Base-by-base conservation (phyloP, 805 yeast genomes). In the Kodamaea leandrae region DNA sequence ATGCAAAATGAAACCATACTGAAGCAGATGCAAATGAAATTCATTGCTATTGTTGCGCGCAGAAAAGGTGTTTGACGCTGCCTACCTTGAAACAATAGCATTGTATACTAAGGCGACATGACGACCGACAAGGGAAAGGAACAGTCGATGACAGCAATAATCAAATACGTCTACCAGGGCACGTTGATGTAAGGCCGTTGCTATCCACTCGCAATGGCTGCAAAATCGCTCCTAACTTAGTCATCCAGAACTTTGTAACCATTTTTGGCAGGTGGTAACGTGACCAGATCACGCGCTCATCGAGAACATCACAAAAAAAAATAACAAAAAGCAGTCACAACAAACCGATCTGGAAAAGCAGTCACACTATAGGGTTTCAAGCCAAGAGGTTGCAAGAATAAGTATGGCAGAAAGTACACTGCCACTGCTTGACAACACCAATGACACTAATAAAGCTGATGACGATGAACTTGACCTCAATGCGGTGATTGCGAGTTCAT, bases 311-410 rank as follows among this genome's bases (percentile, higher is more conserved):
- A 30, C 33, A 30, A 26, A 27, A 27, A 27, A 13, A 38, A 32
- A 17, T 35, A 36, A 36, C 37, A 49, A 48, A 47, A 49, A 46
- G 45, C 52, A 52, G 51, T 48, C 55, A 53, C 52, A 36, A 37
- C 35, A 34, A 13, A 17, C 33, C 25, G 27, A 39, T 21, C 28
- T 21, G 32, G 40, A 43, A 51, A 53, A 49, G 52, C 56, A 52
- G 56, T 53, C 55, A 52, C 57, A 48, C 32, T 29, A 41, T 41
- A 38, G 43, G 43, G 43, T 39, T 33, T 14, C n/a, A 32, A 10
- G 17, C 27, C 34, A 29, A 36, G n/a, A 13, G 16, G 26, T 14
- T 28, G n/a, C 25, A 14, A 27, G 25, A 36, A 21, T 15, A 5
- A 17, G 34, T 20, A 13, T 30, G 39, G 29, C 30, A 35, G 29